Conservation (phyloP, 2,329 filamentous ascomycete species). For the Aspergillus vadensis region DNA sequence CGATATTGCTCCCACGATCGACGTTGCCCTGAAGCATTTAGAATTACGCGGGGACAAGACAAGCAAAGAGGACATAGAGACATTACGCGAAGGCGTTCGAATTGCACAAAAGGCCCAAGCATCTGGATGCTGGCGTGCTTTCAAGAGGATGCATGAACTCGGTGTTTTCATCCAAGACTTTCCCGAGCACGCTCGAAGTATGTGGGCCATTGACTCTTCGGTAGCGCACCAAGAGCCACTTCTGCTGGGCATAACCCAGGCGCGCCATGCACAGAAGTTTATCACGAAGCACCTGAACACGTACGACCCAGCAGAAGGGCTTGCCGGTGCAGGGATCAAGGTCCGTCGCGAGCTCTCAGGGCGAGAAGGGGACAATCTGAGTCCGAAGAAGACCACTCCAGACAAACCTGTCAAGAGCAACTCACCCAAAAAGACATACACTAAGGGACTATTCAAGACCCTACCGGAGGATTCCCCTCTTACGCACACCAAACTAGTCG, state of each 20-base stretch:
- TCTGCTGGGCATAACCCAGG: constrained; percentile 60
- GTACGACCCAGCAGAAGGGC: constrained; percentile 42
- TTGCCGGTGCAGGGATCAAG: constrained; percentile 46
- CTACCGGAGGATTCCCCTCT: constrained; percentile 54
- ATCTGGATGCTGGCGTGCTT: constrained; percentile 66
- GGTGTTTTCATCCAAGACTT: constrained; percentile 72
- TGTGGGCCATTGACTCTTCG: constrained; percentile 67
- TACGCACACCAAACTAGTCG: constrained; percentile 64
- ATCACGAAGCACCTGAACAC: constrained; percentile 46
- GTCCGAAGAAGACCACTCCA: constrained; percentile 19
- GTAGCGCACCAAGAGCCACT: constrained; percentile 47
- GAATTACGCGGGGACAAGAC: constrained; percentile 62
- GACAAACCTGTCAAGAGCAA: constrained; percentile 30
- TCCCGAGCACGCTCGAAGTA: constrained; percentile 59
- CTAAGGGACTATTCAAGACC: constrained; percentile 29
- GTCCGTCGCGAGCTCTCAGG: constrained; percentile 32
- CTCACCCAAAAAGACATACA: constrained; percentile 34
- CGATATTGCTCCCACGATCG: constrained; percentile 64
- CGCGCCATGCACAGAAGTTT: constrained; percentile 58
- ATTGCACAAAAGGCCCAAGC: constrained; percentile 62
- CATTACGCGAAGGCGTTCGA: constrained; percentile 66
- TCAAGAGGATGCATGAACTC: constrained; percentile 74
- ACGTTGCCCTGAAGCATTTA: constrained; percentile 69
- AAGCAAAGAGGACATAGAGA: constrained; percentile 59
- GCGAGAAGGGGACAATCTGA: constrained; percentile 21